phyloP scores from a whole-genome alignment of 108 stramenopile genomes.

The Nannochloropsis salina region DNA sequence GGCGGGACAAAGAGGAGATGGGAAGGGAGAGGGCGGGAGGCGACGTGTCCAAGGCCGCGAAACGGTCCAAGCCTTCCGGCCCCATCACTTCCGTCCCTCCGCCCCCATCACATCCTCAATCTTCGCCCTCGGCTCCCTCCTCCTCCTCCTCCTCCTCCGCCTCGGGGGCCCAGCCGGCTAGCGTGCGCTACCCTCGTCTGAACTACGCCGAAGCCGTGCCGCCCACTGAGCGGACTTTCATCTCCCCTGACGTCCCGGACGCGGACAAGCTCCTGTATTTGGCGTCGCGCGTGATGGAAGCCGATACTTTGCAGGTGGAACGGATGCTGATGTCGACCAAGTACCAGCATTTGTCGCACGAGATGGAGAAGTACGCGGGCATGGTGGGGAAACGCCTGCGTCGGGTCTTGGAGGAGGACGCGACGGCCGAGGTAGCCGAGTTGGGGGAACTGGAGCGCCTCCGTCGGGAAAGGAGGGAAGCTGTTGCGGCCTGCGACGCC shows the following conservation, averaged over 20 bases:
- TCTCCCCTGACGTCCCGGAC: background rate
- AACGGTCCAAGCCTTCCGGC: background rate
- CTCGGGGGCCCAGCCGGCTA: no score
- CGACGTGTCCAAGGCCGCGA: background rate
- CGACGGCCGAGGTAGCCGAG: background rate
- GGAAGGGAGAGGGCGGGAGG: background rate
- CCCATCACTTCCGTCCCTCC: background rate
- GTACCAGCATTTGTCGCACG: background rate
- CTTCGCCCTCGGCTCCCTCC: background rate
- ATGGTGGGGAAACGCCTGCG: background rate
- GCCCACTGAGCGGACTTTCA: background rate
- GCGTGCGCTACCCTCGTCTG: background rate
- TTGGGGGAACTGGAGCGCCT: background rate
- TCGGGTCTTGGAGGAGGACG: background rate
- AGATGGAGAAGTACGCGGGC: background rate
- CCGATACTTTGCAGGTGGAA: background rate
- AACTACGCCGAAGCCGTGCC: background rate
- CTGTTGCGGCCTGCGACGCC: background rate
- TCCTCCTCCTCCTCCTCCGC: background rate
- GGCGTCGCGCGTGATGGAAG: background rate
- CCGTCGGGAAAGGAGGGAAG: background rate
- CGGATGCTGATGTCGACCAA: slow-evolving; percentile 5
- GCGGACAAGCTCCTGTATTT: background rate
- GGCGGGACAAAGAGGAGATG: background rate
- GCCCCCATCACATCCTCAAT: background rate